phyloP scores from a whole-genome alignment of 345 rosid genomes.

The Camelina sativa region DNA sequence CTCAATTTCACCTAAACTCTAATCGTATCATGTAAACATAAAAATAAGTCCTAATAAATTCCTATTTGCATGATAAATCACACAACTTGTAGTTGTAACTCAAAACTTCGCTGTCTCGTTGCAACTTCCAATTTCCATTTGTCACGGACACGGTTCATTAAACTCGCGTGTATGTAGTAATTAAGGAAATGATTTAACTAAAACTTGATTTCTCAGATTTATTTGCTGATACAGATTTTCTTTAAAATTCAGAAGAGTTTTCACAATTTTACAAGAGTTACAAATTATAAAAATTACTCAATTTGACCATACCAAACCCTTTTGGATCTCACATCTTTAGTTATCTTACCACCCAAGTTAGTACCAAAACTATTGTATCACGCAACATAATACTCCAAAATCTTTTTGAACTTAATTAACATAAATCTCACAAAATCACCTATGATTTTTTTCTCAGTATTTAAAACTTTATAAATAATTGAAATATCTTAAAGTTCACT shows the following conservation, averaged over 20 bases:
- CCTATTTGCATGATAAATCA: constrained; percentile 16
- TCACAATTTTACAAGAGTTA: constrained; percentile 6
- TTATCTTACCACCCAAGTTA: constrained; percentile 86
- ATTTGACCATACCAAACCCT: constrained; percentile 92
- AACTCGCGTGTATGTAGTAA: constrained; percentile 11
- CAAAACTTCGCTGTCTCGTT: not conserved
- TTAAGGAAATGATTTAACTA: not conserved
- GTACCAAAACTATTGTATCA: constrained; percentile 48
- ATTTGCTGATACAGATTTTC: too few relatives aligned
- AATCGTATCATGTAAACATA: not conserved
- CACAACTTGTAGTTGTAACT: not conserved
- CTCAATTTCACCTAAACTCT: constrained; percentile 17
- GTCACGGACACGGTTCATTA: constrained; percentile 30
- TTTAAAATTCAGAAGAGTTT: too few relatives aligned
- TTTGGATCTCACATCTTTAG: constrained; percentile 92
- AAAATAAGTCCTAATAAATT: not conserved
- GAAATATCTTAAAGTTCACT: too few relatives aligned
- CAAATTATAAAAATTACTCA: constrained; percentile 42
- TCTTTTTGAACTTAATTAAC: too few relatives aligned
- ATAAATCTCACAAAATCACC: too few relatives aligned
- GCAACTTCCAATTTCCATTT: constrained; percentile 1
- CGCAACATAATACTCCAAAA: too few relatives aligned
- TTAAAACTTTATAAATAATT: too few relatives aligned
- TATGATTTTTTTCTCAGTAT: too few relatives aligned
- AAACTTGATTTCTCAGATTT: too few relatives aligned